A percentile compares a stretch with the other conserved stretches of the same genome.
phyloP scores from a whole-genome alignment of 148 eudicot species.

The Camellia granthamiana region DNA sequence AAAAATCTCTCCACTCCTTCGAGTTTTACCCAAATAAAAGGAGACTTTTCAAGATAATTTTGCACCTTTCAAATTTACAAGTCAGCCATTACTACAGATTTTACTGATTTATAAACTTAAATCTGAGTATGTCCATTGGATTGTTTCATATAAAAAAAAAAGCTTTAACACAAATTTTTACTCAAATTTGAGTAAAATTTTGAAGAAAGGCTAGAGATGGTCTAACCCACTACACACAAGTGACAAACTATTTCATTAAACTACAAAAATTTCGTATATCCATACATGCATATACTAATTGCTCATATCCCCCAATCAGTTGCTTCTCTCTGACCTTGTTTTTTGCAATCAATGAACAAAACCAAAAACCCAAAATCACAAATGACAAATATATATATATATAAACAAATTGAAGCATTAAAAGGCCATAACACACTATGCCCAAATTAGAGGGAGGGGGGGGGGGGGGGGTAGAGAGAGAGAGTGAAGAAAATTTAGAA shows the following conservation, averaged over 20 bases:
- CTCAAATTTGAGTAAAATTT: too few relatives aligned
- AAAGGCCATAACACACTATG: neutral
- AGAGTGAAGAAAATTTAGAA: slow-evolving; percentile 8
- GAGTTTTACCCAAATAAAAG: too few relatives aligned
- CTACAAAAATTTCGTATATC: neutral
- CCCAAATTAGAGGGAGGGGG: neutral
- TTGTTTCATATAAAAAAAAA: too few relatives aligned
- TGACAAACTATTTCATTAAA: neutral
- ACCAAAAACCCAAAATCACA: neutral
- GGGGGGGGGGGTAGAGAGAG: neutral
- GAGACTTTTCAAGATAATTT: too few relatives aligned
- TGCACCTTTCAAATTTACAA: too few relatives aligned
- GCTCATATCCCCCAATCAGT: neutral
- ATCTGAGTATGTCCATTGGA: too few relatives aligned
- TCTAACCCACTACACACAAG: neutral
- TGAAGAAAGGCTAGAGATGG: too few relatives aligned
- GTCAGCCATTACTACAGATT: too few relatives aligned
- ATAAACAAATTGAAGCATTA: neutral
- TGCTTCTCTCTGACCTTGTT: neutral
- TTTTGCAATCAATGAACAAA: neutral
- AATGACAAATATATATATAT: neutral
- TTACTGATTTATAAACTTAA: too few relatives aligned
- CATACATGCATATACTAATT: neutral
- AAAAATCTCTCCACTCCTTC: too few relatives aligned
- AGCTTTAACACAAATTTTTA: too few relatives aligned